Base-by-base conservation (phyloP, 768 basidiomycete species). In the Chalciporus sphaerocephalus region DNA sequence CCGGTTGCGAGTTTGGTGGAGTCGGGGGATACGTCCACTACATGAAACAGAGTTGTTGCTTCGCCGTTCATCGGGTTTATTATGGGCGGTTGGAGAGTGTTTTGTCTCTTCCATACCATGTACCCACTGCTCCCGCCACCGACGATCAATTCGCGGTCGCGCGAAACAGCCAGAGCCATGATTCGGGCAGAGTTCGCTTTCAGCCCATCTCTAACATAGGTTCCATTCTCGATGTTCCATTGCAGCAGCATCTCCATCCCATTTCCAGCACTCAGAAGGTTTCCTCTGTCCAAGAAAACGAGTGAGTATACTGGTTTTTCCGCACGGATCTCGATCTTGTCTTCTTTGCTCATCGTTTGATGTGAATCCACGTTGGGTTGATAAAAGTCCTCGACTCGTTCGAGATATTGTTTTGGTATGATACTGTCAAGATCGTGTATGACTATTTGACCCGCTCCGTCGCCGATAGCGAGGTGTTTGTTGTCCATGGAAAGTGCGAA, bases 1-100 rank as follows among this genome's bases (percentile, higher is more conserved):
- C 47, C 41, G 18, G 42, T 50, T 12, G 33, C 38, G 6, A 50
- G 40, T 38, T 21, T 24, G 33, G 38, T 39, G 12, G 50, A 43
- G 20, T 49, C 40, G 0, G 47, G 38, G 4, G 33, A 34, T 9
- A 40, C 12, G 2, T 51, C 37, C 37, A 42, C 25, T 0, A 32
- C 33, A 13, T 25, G 2, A 7, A 38, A 30, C 6, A 16, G 23
- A 6, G 20, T 11, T 18, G 17, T 28, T 12, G 9, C 17, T 6
- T 50, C 47, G 15, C 50, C 17, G 6, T 40, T 17, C 27, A 27
- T 12, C 27, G 27, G 13, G 24, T 18, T 5, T 1, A 34, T 36
- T n/a, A n/a, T n/a, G n/a, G n/a, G n/a, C n/a, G n/a, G n/a, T 21
- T 30, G 18, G 10, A 12, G 28, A 2, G 9, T 18, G 2, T 17